These are phyloP conservation scores for Fusarium sp. DNA, from an alignment of 2,329 filamentous ascomycete species.

Conservation along the genomic window DNA sequence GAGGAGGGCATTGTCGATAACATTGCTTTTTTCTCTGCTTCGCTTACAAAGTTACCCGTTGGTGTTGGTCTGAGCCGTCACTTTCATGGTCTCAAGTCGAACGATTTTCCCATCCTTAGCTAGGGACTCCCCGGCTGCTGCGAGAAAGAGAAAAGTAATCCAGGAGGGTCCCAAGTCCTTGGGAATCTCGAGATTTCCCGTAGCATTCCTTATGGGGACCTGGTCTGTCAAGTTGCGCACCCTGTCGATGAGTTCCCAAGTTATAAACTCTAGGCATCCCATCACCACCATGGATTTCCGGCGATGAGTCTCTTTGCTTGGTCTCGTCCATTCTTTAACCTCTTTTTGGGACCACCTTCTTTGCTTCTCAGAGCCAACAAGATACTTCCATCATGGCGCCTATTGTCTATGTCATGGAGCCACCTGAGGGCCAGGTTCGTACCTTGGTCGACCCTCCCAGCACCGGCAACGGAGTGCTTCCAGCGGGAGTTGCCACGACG, in stretches of 20 bases:
- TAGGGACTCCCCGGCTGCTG: constrained; percentile 22
- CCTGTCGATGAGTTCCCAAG: constrained; percentile 10
- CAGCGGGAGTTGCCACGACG: constrained; percentile 41
- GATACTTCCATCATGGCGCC: constrained; percentile 54
- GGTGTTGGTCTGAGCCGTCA: constrained; percentile 36
- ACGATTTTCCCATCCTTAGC: constrained; percentile 31
- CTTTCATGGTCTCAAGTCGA: constrained; percentile 35
- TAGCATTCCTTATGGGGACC: constrained; percentile 17
- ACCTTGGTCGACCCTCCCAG: constrained; percentile 35
- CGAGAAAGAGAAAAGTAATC: constrained; percentile 3
- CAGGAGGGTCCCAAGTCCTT: constrained; percentile 5
- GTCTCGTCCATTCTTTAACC: constrained; percentile 19
- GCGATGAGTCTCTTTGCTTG: constrained; percentile 5
- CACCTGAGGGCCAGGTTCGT: constrained; percentile 42
- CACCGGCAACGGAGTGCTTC: constrained; percentile 39
- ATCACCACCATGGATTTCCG: background rate
- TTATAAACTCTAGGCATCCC: constrained; percentile 37
- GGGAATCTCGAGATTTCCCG: constrained; percentile 22
- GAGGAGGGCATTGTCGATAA: constrained; percentile 7
- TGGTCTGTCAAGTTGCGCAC: constrained; percentile 7
- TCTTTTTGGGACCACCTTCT: constrained; percentile 12
- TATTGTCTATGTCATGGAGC: constrained; percentile 65
- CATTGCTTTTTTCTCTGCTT: constrained; percentile 19
- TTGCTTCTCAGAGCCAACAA: background rate
- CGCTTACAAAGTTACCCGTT: background rate